A percentile compares a stretch with the other conserved stretches of the same genome.
Conservation (phyloP, 768 basidiomycete species). For the Amyloporia xantha region DNA sequence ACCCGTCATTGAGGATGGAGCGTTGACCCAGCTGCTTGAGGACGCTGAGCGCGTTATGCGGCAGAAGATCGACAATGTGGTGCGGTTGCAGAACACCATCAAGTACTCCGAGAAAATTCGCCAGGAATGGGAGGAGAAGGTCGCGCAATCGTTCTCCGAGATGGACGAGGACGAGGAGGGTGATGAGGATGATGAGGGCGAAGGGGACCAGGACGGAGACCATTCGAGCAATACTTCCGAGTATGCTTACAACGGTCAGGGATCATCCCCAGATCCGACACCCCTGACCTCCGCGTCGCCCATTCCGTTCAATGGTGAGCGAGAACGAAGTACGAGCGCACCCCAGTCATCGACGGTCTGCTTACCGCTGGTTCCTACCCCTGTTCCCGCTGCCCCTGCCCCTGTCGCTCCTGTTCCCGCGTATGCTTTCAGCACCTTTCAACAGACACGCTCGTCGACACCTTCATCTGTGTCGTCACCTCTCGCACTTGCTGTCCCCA, state of each 20-base stretch:
- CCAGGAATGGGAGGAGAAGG: constrained; percentile 92
- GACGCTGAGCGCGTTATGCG: constrained; percentile 88
- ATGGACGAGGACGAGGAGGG: constrained; percentile 51
- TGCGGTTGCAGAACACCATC: constrained; percentile 95
- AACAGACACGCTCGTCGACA: constrained; percentile 78
- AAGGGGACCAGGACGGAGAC: constrained; percentile 38
- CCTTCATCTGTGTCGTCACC: constrained; percentile 87
- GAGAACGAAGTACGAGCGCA: constrained; percentile 9
- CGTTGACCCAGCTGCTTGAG: constrained; percentile 72
- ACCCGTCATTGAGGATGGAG: constrained; percentile 80
- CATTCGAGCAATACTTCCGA: constrained; percentile 60
- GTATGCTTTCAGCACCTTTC: constrained; percentile 34
- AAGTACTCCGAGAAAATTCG: constrained; percentile 95
- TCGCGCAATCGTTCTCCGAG: constrained; percentile 58
- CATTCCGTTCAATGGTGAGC: constrained; percentile 17
- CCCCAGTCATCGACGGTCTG: background rate
- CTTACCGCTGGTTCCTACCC: constrained; percentile 10
- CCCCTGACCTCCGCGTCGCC: constrained; percentile 57
- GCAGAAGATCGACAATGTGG: constrained; percentile 91
- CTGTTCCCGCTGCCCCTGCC: constrained; percentile 19
- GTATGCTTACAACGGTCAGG: constrained; percentile 46
- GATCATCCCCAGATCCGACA: constrained; percentile 54
- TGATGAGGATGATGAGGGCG: constrained; percentile 37
- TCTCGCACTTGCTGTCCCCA: constrained; percentile 77
- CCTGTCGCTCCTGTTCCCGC: constrained; percentile 27